phyloP scores from a whole-genome alignment of 129 eudicot species.

The Dittrichia graveolens region DNA sequence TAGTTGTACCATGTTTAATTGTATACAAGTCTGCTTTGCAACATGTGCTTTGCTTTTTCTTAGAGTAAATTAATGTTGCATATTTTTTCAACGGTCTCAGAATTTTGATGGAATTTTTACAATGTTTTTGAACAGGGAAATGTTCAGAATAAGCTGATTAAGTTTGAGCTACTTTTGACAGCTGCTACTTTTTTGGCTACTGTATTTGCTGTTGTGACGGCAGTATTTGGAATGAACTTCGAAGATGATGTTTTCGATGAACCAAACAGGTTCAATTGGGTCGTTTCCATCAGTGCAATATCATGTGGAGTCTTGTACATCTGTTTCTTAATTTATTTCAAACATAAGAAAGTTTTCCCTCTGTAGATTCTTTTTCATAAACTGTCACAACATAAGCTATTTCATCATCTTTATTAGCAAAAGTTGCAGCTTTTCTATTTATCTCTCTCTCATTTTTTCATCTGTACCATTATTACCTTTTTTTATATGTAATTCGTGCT shows the following conservation, averaged over 20 bases:
- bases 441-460: conserved; percentile 15
- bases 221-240: conserved; percentile 95
- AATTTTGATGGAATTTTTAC: conserved; percentile 4
- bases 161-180: conserved; percentile 89
- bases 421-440: conserved; percentile 5
- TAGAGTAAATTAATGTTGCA: not conserved
- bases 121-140: conserved; percentile 62
- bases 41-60: too few relatives aligned
- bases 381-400: not conserved
- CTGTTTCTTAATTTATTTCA: conserved; percentile 71
- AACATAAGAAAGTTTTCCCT: conserved; percentile 84
- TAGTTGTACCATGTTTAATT: too few relatives aligned
- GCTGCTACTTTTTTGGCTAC: conserved; percentile 94
- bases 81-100: not conserved
- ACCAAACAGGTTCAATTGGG: conserved; percentile 80
- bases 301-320: conserved; percentile 57
- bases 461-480: conserved; percentile 12
- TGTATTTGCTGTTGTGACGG: conserved; percentile 89
- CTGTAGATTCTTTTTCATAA: conserved; percentile 38
- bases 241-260: conserved; percentile 64
- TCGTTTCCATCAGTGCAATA: conserved; percentile 54
- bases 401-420: not conserved
- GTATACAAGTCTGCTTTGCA: too few relatives aligned
- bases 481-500: conserved; percentile 3
- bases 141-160: conserved; percentile 95